These are phyloP conservation scores for Starmerella gropengiesseri DNA, from an alignment of 805 yeast genomes.

Conservation along the genomic window DNA sequence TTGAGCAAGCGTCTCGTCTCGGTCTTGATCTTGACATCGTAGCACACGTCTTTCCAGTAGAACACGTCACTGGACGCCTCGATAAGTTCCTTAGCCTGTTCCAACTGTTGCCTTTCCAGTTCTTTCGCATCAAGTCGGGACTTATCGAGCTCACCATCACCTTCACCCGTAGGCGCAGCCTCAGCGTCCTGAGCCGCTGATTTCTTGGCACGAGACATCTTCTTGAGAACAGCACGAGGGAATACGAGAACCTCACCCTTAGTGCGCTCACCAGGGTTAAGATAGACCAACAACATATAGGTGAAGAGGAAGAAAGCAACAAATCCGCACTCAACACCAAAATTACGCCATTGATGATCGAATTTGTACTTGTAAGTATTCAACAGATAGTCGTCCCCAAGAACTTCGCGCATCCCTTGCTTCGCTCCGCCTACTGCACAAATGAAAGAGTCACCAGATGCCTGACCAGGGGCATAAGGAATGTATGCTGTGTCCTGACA, in stretches of 20 bases:
- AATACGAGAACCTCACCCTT: slow-evolving; percentile 28
- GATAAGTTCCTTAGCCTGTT: slow-evolving; percentile 21
- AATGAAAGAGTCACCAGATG: slow-evolving; percentile 45
- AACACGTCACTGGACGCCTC: slow-evolving; percentile 39
- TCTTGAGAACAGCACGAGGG: slow-evolving; percentile 21
- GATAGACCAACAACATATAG: slow-evolving; percentile 27
- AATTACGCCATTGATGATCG: slow-evolving; percentile 67
- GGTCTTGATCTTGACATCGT: slow-evolving; percentile 40
- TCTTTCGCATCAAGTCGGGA: slow-evolving; percentile 27
- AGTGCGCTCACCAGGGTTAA: slow-evolving; percentile 28
- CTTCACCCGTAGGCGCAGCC: slow-evolving; percentile 17
- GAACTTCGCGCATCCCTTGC: slow-evolving; percentile 43
- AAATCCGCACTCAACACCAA: slow-evolving; percentile 54
- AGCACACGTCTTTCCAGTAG: slow-evolving; percentile 53
- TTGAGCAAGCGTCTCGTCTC: slow-evolving; percentile 33
- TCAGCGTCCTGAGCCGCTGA: slow-evolving; percentile 4
- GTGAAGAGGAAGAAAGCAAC: slow-evolving; percentile 33
- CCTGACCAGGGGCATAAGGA: slow-evolving; percentile 34
- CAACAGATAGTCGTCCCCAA: slow-evolving; percentile 49
- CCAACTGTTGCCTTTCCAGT: slow-evolving; percentile 20
- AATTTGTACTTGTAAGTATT: slow-evolving; percentile 42
- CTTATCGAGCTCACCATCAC: slow-evolving; percentile 28
- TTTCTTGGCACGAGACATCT: slow-evolving; percentile 9
- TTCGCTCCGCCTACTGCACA: slow-evolving; percentile 54
- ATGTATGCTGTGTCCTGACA: slow-evolving; percentile 40